Conservation (phyloP, 2,329 filamentous ascomycete genomes). For the Aureobasidium subglaciale region DNA sequence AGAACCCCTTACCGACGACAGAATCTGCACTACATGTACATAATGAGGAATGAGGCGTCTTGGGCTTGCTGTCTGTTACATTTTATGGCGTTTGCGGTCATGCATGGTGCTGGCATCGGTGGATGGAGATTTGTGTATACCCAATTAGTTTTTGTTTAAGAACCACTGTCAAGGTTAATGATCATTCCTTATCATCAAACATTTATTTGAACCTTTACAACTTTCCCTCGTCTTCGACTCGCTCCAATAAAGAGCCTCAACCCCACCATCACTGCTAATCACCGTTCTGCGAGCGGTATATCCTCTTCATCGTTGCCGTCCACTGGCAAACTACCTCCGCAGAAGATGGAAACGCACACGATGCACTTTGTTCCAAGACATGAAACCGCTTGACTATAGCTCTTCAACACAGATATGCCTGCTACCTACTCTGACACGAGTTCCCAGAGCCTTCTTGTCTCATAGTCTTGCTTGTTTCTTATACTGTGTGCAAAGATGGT, state of each 20-base stretch:
- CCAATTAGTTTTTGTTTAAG: constrained; percentile 16
- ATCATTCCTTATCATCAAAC: constrained; percentile 6
- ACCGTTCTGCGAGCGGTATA: constrained; percentile 12
- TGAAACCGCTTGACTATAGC: no score
- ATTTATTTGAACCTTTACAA: background rate
- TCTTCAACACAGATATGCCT: background rate
- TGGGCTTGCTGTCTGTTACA: constrained; percentile 2
- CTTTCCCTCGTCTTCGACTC: constrained; percentile 10
- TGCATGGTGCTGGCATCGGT: constrained; percentile 3
- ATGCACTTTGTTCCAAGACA: constrained; percentile 11
- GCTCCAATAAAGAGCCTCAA: background rate
- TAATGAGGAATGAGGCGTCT: constrained; percentile 13
- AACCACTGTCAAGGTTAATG: constrained; percentile 2
- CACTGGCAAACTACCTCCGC: background rate
- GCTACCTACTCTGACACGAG: no score
- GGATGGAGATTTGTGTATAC: constrained; percentile 17
- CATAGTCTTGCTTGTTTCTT: no score
- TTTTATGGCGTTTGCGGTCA: constrained; percentile 8
- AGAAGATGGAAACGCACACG: constrained; percentile 4
- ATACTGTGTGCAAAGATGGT: no score
- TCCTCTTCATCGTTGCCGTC: constrained; percentile 2
- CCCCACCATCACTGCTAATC: background rate
- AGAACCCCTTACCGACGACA: constrained; percentile 4
- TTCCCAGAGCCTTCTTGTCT: no score
- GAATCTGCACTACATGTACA: constrained; percentile 12